These are phyloP conservation scores for Fistulinella prunicolor DNA, from an alignment of 768 basidiomycete species.

Conservation along the genomic window DNA sequence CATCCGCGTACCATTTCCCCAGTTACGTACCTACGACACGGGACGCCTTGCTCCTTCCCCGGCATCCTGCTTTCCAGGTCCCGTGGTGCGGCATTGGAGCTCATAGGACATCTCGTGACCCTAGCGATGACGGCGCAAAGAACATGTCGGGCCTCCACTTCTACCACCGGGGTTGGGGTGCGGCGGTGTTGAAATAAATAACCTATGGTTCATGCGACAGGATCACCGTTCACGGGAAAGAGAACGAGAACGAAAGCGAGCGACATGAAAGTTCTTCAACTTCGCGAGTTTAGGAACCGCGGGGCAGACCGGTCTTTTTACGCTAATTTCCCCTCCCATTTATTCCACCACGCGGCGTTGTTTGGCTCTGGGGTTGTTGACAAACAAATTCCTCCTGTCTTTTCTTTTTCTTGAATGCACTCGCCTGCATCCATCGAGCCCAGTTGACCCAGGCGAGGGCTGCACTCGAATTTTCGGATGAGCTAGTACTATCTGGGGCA, in stretches of 20 bases:
- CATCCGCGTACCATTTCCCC: slow-evolving; percentile 2
- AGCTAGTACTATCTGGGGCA: no score
- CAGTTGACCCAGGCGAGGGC: no score
- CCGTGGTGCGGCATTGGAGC: no score
- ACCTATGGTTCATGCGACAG: slow-evolving; percentile 7
- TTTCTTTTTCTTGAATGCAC: no score
- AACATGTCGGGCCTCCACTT: no score
- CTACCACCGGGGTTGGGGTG: no score
- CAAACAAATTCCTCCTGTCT: slow-evolving; percentile 15
- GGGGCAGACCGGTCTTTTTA: no score
- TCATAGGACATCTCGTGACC: no score
- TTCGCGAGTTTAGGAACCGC: slow-evolving; percentile 7
- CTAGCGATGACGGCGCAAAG: no score
- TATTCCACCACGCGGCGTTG: slow-evolving; percentile 13
- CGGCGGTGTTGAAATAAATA: no score
- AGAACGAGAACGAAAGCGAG: background rate
- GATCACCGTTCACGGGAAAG: slow-evolving; percentile 13
- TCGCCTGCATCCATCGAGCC: no score
- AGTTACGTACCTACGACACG: slow-evolving; percentile 13
- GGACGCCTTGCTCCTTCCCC: slow-evolving; percentile 6
- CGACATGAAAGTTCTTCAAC: slow-evolving; percentile 11
- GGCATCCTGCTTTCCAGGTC: background rate
- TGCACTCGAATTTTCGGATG: no score
- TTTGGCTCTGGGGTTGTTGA: slow-evolving; percentile 4
- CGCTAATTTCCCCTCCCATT: slow-evolving; percentile 5